Percentiles rank a stretch among this genome's conserved stretches.
phyloP scores from a whole-genome alignment of 2,329 filamentous ascomycete species.

The Sporothrix brunneoviolacea region DNA sequence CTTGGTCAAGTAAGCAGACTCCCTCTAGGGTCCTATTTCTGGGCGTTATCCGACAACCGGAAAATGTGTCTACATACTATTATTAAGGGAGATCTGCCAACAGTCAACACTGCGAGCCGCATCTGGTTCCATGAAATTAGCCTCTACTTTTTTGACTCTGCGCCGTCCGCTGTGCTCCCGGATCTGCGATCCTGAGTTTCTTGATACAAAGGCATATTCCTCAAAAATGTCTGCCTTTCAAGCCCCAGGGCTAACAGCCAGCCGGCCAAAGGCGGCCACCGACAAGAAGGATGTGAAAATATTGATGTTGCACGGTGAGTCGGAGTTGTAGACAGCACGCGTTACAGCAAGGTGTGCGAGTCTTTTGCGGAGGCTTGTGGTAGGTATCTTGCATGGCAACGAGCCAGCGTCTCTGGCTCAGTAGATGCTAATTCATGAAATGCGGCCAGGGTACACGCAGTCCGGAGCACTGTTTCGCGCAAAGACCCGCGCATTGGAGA shows the following conservation, averaged over 20 bases:
- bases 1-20: too few species aligned
- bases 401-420: too few species aligned
- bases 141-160: background rate
- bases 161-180: background rate
- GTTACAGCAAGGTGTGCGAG: too few species aligned
- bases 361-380: too few species aligned
- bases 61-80: too few species aligned
- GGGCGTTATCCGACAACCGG: too few species aligned
- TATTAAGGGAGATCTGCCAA: too few species aligned
- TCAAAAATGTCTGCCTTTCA: constrained; percentile 6
- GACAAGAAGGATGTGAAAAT: constrained; percentile 55
- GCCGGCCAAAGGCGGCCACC: constrained; percentile 20
- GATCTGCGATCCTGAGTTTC: too few species aligned
- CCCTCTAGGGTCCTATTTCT: too few species aligned
- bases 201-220: background rate
- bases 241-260: background rate
- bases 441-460: constrained; percentile 72
- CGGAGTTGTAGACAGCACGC: background rate
- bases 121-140: too few species aligned
- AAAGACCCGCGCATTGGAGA: constrained; percentile 83
- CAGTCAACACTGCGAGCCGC: background rate
- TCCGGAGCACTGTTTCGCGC: constrained; percentile 76
- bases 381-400: background rate
- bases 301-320: constrained; percentile 67
- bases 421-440: background rate